phyloP scores from a whole-genome alignment of 2,329 filamentous ascomycete species.

The Neofusicoccum cordaticola region DNA sequence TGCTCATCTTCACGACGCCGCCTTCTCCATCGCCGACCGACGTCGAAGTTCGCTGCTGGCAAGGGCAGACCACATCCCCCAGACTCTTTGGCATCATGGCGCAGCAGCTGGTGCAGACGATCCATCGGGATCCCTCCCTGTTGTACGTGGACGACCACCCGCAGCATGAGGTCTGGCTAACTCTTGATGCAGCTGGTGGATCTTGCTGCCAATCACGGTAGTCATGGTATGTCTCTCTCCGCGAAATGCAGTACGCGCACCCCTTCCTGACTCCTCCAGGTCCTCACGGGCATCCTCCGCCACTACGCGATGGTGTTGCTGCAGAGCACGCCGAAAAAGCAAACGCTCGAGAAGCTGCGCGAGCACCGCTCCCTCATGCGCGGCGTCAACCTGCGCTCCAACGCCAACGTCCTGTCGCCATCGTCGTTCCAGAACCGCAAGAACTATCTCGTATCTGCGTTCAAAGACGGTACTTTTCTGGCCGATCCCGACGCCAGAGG shows the following conservation, averaged over 20 bases:
- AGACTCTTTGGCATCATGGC: constrained; percentile 60
- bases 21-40: constrained; percentile 5
- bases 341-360: constrained; percentile 70
- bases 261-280: constrained; percentile 31
- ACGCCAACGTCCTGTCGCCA: constrained; percentile 75
- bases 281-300: constrained; percentile 89
- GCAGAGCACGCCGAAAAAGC: constrained; percentile 77
- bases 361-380: constrained; percentile 82
- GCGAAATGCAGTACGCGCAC: neutral
- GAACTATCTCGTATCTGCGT: constrained; percentile 74
- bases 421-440: constrained; percentile 77
- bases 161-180: constrained; percentile 9
- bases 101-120: constrained; percentile 84
- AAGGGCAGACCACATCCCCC: neutral
- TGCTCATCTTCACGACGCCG: constrained; percentile 1
- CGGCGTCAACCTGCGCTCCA: constrained; percentile 78
- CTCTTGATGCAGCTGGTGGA: constrained; percentile 78
- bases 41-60: neutral
- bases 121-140: constrained; percentile 95
- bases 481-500: constrained; percentile 85
- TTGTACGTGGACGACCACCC: constrained; percentile 63
- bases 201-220: constrained; percentile 91
- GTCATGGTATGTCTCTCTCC: constrained; percentile 72
- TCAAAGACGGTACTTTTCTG: constrained; percentile 81
- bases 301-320: constrained; percentile 96